A percentile compares a stretch with the other conserved stretches of the same genome.
phyloP scores from a whole-genome alignment of 2,329 filamentous ascomycete species.

The Reticulascus tulasneorum region DNA sequence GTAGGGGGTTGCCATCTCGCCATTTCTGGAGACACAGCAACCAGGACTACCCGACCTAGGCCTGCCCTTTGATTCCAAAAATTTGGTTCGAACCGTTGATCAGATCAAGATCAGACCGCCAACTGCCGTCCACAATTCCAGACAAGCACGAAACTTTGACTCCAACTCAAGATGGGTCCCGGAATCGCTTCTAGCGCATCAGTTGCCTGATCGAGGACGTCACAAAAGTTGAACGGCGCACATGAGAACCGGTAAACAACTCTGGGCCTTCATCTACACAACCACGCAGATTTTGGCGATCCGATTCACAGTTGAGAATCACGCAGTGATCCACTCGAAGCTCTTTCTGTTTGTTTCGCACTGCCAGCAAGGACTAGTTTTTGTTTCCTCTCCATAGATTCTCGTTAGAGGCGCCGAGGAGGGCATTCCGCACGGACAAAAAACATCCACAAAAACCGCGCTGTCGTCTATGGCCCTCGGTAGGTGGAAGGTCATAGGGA shows the following conservation, averaged over 20 bases:
- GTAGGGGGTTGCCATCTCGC: constrained; percentile 43
- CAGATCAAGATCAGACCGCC: neutral
- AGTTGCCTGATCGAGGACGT: no score
- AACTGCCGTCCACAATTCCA: constrained; percentile 31
- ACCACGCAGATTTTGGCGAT: constrained; percentile 23
- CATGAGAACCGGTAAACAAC: no score
- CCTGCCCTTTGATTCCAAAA: constrained; percentile 26
- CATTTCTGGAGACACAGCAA: constrained; percentile 48
- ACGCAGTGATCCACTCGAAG: constrained; percentile 23
- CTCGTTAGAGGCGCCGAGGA: constrained; percentile 40
- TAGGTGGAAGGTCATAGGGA: constrained; percentile 40
- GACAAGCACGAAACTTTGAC: constrained; percentile 95
- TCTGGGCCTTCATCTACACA: constrained; percentile 19
- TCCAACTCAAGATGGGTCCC: constrained; percentile 90
- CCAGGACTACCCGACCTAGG: constrained; percentile 40
- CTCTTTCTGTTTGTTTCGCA: constrained; percentile 78
- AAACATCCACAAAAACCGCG: constrained; percentile 92
- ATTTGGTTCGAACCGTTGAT: neutral
- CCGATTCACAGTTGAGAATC: constrained; percentile 12
- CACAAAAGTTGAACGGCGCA: no score
- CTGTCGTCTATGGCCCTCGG: constrained; percentile 46
- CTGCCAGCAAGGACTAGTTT: constrained; percentile 89
- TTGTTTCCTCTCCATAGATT: constrained; percentile 73
- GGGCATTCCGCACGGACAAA: constrained; percentile 82
- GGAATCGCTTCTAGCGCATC: constrained; percentile 26